Evolutionary conservation across 352 stramenopile genomes (phyloP).

Genomic region (Pythium insidiosum): DNA sequence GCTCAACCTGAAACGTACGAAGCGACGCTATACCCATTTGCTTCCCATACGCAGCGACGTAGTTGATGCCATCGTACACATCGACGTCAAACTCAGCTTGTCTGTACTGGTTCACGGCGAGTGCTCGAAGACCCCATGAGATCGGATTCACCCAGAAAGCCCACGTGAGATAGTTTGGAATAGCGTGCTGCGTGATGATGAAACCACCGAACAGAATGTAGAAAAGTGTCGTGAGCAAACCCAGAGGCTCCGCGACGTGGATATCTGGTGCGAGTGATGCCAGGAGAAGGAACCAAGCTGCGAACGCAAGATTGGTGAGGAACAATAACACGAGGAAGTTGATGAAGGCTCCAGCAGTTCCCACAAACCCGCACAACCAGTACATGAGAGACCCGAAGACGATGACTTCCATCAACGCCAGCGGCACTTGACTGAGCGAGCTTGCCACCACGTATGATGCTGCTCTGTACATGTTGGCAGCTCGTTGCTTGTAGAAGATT

Average conservation of each 20-base stretch:
- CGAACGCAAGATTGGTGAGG: constrained; percentile 58
- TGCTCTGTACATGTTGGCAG: constrained; percentile 83
- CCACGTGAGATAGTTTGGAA: constrained; percentile 64
- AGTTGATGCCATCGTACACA: constrained; percentile 38
- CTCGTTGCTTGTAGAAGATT: constrained; percentile 87
- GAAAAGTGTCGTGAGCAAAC: constrained; percentile 52
- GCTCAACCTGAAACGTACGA: constrained; percentile 36
- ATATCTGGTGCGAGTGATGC: constrained; percentile 32
- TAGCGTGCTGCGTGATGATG: constrained; percentile 40
- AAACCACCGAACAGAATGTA: constrained; percentile 68
- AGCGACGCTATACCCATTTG: constrained; percentile 42
- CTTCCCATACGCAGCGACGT: constrained; percentile 27
- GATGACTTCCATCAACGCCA: constrained; percentile 61
- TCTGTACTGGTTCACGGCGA: constrained; percentile 58
- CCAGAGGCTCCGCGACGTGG: constrained; percentile 48
- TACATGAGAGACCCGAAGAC: constrained; percentile 85
- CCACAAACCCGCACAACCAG: constrained; percentile 82
- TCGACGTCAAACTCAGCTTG: constrained; percentile 31
- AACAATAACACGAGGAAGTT: constrained; percentile 62
- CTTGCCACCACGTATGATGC: constrained; percentile 69
- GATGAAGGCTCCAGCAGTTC: constrained; percentile 28
- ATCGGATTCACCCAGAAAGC: constrained; percentile 76
- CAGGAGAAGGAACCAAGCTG: constrained; percentile 58
- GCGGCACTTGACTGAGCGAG: constrained; percentile 38
- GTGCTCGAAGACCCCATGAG: constrained; percentile 46